Evolutionary conservation across 1,284 basidiomycete genomes (phyloP), one percentile per base, ranked within the genome.

Genomic region (Psilocybe mexicana): DNA sequence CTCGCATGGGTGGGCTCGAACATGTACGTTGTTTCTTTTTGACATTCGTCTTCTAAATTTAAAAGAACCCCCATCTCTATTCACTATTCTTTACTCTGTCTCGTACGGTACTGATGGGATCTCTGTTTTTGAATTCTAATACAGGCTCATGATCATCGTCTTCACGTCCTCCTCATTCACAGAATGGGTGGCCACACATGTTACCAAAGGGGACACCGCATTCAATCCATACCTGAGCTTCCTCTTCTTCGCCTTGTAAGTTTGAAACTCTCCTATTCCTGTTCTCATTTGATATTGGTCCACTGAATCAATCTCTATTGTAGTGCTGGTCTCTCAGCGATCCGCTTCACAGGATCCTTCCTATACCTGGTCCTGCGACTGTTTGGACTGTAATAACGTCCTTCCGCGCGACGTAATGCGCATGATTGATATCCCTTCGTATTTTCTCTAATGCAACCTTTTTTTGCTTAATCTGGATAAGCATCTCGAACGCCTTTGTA

Each of bases 201-300:
- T 91, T 52, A 71, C 79, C 50, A 72, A 69, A 0, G 69, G 72
- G 8, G 76, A 80, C 55, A 77, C 81, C 14, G 76, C 78, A 25
- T 94, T 94, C 78, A 94, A 95, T 70, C 93, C 93, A 3, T 94
- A 94, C 70, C 81, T 95, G 57, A 86, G 82, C 25, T 88, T 91
- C 77, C 80, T 94, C 60, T 94, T 94, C 79, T 86, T 83, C 70
- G 85, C 88, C 38, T 84, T 95, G 82, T 91, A 70, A 72, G 89
- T 84, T 14, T 25, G 6, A 40, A 43, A 35, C 26, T 55, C 52
- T 51, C 52, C 45, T 18, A 12, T 55, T 57, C 35, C 18, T 18
- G 18, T 12, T 48, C 25, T 59, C 49, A 38, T 57, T 25, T 45
- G 54, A 47, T 23, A 60, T 53, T 61, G 42, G 59, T 40, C 33